These are phyloP conservation scores for Cardamine resedifolia DNA, from an alignment of 345 rosid genomes.

Conservation along the genomic window DNA sequence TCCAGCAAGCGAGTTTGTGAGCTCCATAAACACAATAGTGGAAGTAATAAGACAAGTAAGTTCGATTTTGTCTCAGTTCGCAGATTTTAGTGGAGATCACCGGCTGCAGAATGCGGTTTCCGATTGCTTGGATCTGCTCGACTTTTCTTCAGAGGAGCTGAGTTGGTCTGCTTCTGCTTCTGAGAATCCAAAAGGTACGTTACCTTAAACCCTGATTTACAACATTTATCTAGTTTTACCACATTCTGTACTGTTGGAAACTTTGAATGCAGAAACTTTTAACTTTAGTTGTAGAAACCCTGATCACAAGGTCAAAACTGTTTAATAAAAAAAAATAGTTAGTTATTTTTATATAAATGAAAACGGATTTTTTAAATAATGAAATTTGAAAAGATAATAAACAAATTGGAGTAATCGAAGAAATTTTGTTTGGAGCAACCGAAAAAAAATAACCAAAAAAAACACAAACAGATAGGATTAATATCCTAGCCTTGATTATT, in stretches of 20 bases:
- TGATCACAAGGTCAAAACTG: background rate
- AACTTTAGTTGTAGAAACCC: background rate
- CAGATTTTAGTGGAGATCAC: slow-evolving; percentile 45
- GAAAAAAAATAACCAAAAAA: background rate
- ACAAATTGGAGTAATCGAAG: background rate
- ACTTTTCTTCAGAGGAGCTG: slow-evolving; percentile 57
- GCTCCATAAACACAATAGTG: slow-evolving; percentile 43
- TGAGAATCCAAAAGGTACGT: slow-evolving; percentile 55
- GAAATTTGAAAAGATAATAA: background rate
- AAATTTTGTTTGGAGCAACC: background rate
- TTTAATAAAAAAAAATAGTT: background rate
- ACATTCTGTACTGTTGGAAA: background rate
- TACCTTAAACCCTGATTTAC: background rate
- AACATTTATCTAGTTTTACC: background rate
- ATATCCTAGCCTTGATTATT: background rate
- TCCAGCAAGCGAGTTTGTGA: slow-evolving; percentile 44
- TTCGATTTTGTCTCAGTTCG: slow-evolving; percentile 44
- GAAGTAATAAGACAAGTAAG: slow-evolving; percentile 43
- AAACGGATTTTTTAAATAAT: background rate
- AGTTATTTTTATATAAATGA: background rate
- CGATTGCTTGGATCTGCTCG: slow-evolving; percentile 71
- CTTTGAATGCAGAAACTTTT: background rate
- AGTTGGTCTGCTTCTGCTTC: slow-evolving; percentile 71
- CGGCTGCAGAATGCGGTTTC: slow-evolving; percentile 52
- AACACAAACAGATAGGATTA: background rate